Evolutionary conservation across 225 moss, liverwort and hornwort genomes (phyloP).

Genomic region (Rhytidiadelphus loreus): DNA sequence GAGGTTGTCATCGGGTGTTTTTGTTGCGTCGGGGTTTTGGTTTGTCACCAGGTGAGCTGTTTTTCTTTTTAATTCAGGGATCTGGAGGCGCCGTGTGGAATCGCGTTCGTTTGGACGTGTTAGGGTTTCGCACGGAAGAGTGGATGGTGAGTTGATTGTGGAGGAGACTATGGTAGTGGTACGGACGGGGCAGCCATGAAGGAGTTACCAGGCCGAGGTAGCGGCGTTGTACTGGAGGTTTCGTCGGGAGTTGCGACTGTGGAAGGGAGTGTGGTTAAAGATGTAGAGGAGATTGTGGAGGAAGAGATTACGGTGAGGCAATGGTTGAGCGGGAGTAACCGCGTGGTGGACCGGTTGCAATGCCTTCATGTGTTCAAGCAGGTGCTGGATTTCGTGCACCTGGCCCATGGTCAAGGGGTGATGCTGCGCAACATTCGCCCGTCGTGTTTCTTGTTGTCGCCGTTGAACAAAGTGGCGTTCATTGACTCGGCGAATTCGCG

Average conservation of each 20-base stretch:
- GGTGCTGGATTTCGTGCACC: slow-evolving; percentile 88
- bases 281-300: slow-evolving; percentile 29
- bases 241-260: neutral
- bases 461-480: slow-evolving; percentile 79
- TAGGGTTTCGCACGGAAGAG: slow-evolving; percentile 14
- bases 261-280: neutral
- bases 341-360: slow-evolving; percentile 68
- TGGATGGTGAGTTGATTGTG: neutral
- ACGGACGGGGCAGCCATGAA: slow-evolving; percentile 15
- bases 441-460: slow-evolving; percentile 82
- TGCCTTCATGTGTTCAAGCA: slow-evolving; percentile 90
- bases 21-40: neutral
- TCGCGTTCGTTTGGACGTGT: neutral
- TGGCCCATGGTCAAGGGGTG: slow-evolving; percentile 81
- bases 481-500: slow-evolving; percentile 77
- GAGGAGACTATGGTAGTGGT: slow-evolving; percentile 1
- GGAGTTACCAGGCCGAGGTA: neutral
- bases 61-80: neutral
- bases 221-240: slow-evolving; percentile 4
- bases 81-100: neutral
- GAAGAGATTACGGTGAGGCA: slow-evolving; percentile 76
- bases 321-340: slow-evolving; percentile 61
- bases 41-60: neutral
- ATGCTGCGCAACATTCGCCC: slow-evolving; percentile 92
- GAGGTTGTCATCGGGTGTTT: neutral